A percentile compares a stretch with the other conserved stretches of the same genome.
These are phyloP conservation scores for Cladosporium halotolerans DNA, from an alignment of 2,329 filamentous ascomycete species.

Conservation along the genomic window DNA sequence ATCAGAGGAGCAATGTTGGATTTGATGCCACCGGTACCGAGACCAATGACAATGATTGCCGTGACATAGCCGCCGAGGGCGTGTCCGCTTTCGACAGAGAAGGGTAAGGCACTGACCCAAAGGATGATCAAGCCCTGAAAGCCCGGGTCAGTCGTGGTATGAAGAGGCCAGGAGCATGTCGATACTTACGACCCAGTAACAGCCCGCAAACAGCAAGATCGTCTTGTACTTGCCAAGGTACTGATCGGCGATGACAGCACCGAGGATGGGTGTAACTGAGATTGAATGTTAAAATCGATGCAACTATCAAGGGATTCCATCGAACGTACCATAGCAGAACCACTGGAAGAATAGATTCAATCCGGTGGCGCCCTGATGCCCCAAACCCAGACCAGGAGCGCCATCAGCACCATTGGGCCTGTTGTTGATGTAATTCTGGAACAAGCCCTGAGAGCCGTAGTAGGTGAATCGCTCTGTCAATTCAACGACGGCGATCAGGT, in stretches of 20 bases:
- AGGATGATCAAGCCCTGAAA: slow-evolving; percentile 53
- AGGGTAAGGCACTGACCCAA: slow-evolving; percentile 58
- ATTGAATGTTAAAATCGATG: neutral
- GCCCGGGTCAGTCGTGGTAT: no score
- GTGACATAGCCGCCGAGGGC: slow-evolving; percentile 59
- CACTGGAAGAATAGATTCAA: slow-evolving; percentile 45
- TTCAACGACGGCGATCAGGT: slow-evolving; percentile 45
- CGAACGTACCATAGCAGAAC: slow-evolving; percentile 36
- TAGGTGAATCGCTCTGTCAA: slow-evolving; percentile 44
- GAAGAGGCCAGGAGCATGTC: no score
- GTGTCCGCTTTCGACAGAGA: slow-evolving; percentile 53
- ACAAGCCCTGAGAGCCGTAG: slow-evolving; percentile 31
- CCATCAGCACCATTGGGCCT: slow-evolving; percentile 33
- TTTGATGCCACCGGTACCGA: slow-evolving; percentile 77
- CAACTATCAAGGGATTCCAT: no score
- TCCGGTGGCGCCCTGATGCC: slow-evolving; percentile 38
- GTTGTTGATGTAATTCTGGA: slow-evolving; percentile 47
- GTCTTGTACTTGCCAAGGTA: slow-evolving; percentile 65
- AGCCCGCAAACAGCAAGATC: slow-evolving; percentile 58
- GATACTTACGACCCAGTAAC: slow-evolving; percentile 50
- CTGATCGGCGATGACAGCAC: slow-evolving; percentile 56
- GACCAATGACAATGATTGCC: slow-evolving; percentile 61
- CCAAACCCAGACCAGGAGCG: slow-evolving; percentile 35
- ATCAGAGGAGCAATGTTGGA: slow-evolving; percentile 59
- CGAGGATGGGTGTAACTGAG: slow-evolving; percentile 37